These are phyloP conservation scores for Daldinia caldariorum DNA, from an alignment of 495 filamentous ascomycete genomes.

Conservation along the genomic window DNA sequence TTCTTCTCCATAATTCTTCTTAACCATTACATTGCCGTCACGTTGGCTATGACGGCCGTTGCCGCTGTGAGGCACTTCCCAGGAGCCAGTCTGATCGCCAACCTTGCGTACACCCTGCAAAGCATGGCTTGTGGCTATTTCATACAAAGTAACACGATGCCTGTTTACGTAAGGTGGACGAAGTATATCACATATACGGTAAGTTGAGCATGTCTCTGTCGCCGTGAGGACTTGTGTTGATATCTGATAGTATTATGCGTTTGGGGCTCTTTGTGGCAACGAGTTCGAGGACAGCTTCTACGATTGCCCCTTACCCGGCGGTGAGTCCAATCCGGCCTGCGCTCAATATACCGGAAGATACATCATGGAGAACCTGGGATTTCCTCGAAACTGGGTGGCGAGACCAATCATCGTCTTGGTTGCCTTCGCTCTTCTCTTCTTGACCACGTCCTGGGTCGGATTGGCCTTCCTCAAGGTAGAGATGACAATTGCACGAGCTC, in stretches of 20 bases:
- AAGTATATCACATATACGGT: conserved; percentile 68
- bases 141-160: conserved; percentile 74
- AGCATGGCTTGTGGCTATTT: conserved; percentile 78
- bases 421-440: conserved; percentile 67
- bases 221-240: conserved; percentile 1
- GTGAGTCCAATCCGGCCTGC: conserved; percentile 69
- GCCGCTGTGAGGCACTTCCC: conserved; percentile 69
- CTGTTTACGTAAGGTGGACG: conserved; percentile 76
- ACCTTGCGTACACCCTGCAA: conserved; percentile 75
- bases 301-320: conserved; percentile 67
- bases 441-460: conserved; percentile 63
- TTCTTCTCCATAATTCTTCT: conserved; percentile 72
- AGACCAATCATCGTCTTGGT: conserved; percentile 69
- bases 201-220: conserved; percentile 29
- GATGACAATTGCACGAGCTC: conserved; percentile 67
- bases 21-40: conserved; percentile 73
- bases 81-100: conserved; percentile 66
- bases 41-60: conserved; percentile 67
- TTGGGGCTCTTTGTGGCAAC: conserved; percentile 72
- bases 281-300: conserved; percentile 76
- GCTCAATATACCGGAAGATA: conserved; percentile 72
- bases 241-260: conserved; percentile 67
- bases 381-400: conserved; percentile 69
- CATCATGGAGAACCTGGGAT: conserved; percentile 70
- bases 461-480: conserved; percentile 67